These are phyloP conservation scores for Terfezia boudieri DNA, from an alignment of 495 filamentous ascomycete genomes.

Conservation along the genomic window DNA sequence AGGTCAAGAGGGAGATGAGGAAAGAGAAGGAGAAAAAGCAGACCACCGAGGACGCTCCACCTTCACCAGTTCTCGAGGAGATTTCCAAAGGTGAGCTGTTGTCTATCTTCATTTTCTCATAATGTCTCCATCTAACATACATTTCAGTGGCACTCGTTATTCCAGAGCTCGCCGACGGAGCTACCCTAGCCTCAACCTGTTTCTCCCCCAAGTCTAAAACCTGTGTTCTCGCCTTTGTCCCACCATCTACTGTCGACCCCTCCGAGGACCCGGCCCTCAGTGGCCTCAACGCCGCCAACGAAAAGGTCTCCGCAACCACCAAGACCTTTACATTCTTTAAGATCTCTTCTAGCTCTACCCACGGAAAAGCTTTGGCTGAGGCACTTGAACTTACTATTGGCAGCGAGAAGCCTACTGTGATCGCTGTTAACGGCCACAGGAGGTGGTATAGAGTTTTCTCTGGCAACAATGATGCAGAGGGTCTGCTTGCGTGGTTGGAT, in stretches of 20 bases:
- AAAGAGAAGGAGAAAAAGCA: not conserved
- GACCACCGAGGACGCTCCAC: not conserved
- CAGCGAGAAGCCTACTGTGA: constrained; percentile 35
- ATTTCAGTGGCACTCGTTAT: constrained; percentile 5
- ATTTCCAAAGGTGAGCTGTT: not conserved
- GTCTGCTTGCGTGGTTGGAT: constrained; percentile 61
- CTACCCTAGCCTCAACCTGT: constrained; percentile 32
- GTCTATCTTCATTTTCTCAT: not conserved
- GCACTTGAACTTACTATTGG: constrained; percentile 41
- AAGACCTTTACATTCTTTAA: constrained; percentile 11
- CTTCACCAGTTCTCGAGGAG: not conserved
- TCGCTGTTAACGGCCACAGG: constrained; percentile 65
- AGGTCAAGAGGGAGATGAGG: constrained; percentile 16
- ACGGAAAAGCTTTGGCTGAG: constrained; percentile 31
- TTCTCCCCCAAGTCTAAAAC: constrained; percentile 54
- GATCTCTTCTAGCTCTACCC: constrained; percentile 35
- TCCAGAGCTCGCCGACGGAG: constrained; percentile 17
- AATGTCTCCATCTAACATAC: too few relatives aligned
- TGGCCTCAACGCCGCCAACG: constrained; percentile 43
- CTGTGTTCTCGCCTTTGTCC: constrained; percentile 64
- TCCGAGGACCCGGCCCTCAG: constrained; percentile 22
- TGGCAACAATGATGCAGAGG: constrained; percentile 32
- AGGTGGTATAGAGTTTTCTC: constrained; percentile 64
- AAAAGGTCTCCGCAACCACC: constrained; percentile 27
- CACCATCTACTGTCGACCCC: constrained; percentile 30